Conservation (phyloP, 768 basidiomycete genomes). For the Termitomyces sp. region DNA sequence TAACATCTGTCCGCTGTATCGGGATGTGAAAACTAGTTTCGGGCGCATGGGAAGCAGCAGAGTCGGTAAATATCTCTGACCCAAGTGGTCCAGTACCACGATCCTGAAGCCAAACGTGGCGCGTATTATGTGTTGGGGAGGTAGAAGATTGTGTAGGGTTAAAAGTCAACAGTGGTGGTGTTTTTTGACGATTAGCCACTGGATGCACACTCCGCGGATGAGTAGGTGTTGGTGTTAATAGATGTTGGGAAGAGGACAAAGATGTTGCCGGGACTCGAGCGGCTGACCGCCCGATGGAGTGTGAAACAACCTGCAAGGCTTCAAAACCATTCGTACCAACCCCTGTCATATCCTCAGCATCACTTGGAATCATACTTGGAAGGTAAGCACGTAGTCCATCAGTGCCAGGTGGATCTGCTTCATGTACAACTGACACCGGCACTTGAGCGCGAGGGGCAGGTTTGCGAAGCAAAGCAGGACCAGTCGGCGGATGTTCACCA, state of each 20-base stretch:
- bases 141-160: constrained; percentile 13
- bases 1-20: constrained; percentile 53
- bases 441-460: constrained; percentile 59
- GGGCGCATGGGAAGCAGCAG: constrained; percentile 48
- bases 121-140: not conserved
- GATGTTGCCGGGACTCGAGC: not conserved
- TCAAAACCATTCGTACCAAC: constrained; percentile 38
- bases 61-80: constrained; percentile 60
- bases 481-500: constrained; percentile 13
- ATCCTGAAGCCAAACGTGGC: not conserved
- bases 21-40: constrained; percentile 45
- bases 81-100: constrained; percentile 26
- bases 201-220: constrained; percentile 19
- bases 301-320: constrained; percentile 27
- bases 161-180: constrained; percentile 31
- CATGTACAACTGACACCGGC: constrained; percentile 53
- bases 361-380: constrained; percentile 48
- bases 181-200: constrained; percentile 31
- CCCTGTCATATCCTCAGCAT: constrained; percentile 61
- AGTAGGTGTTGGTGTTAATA: constrained; percentile 2
- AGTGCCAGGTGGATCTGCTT: constrained; percentile 17
- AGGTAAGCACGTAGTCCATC: constrained; percentile 34
- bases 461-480: constrained; percentile 42
- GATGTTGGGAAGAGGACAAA: not conserved
- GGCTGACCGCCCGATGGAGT: constrained; percentile 12